These are phyloP conservation scores for Pythium aquatile DNA, from an alignment of 352 stramenopile genomes.

Conservation along the genomic window DNA sequence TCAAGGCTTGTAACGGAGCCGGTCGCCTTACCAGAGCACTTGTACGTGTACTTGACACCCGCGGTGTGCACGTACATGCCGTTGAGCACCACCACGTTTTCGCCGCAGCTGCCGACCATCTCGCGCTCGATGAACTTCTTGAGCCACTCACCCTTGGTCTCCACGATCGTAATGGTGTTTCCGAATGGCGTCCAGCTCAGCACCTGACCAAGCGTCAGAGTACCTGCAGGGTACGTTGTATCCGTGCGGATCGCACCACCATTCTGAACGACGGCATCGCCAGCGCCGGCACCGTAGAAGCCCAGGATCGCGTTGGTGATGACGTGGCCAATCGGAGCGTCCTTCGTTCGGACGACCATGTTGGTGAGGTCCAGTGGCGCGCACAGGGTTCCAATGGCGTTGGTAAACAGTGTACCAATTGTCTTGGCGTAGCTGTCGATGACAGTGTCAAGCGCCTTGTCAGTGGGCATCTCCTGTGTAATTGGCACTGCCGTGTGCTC, in stretches of 20 bases:
- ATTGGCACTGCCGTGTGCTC: conserved; percentile 51
- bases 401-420: conserved; percentile 13
- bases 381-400: too few relatives aligned
- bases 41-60: conserved; percentile 34
- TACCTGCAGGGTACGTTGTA: too few relatives aligned
- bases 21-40: conserved; percentile 22
- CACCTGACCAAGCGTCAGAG: too few relatives aligned
- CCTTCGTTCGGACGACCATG: too few relatives aligned
- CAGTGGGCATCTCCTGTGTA: conserved; percentile 52
- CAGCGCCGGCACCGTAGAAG: too few relatives aligned
- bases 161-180: too few relatives aligned
- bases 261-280: too few relatives aligned
- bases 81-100: conserved; percentile 10
- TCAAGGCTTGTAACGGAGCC: conserved; percentile 21
- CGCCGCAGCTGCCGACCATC: conserved; percentile 18
- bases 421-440: conserved; percentile 53
- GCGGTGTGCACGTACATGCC: conserved; percentile 29
- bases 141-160: conserved; percentile 11
- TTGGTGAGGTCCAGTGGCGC: too few relatives aligned
- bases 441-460: conserved; percentile 43
- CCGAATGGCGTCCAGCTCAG: too few relatives aligned
- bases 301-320: too few relatives aligned
- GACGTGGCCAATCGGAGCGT: too few relatives aligned
- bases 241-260: too few relatives aligned
- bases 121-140: conserved; percentile 30